Percentiles rank a stretch among this genome's conserved stretches.
These are phyloP conservation scores for Luzula sylvatica DNA, from an alignment of 176 grass and related monocot species.

Conservation along the genomic window DNA sequence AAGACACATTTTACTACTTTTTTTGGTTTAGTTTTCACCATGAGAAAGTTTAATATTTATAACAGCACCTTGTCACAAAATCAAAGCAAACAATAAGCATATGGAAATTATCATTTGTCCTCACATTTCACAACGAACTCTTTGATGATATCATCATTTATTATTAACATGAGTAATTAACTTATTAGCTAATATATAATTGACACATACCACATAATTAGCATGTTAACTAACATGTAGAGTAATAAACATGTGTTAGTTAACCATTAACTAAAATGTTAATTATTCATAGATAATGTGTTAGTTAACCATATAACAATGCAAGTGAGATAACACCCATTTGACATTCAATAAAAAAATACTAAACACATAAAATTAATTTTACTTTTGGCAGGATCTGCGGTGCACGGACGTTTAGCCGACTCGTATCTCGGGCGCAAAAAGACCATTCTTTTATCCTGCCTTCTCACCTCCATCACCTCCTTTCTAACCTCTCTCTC, in stretches of 20 bases:
- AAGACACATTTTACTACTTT: too few species aligned
- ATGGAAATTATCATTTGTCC: background rate
- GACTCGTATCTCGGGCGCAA: constrained; percentile 35
- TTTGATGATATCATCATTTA: too few species aligned
- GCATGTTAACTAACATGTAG: too few species aligned
- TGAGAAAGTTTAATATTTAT: background rate
- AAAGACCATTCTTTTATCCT: constrained; percentile 33
- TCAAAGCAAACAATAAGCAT: background rate
- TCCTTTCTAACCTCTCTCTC: constrained; percentile 33
- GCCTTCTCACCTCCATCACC: constrained; percentile 26
- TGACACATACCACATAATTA: too few species aligned
- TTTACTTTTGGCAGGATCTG: constrained; percentile 24
- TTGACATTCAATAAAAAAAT: background rate
- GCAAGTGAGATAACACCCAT: background rate
- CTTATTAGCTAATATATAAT: too few species aligned
- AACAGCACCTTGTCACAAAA: background rate
- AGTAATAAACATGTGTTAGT: too few species aligned
- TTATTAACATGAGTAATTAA: too few species aligned
- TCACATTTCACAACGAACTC: background rate
- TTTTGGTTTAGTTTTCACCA: too few species aligned
- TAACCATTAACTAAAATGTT: too few species aligned
- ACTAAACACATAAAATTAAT: constrained; percentile 4
- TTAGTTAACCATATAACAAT: background rate
- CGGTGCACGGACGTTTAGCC: constrained; percentile 30
- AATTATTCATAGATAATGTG: too few species aligned